phyloP scores from a whole-genome alignment of 1,139 yeast genomes.

The Candida frijolesensis region DNA sequence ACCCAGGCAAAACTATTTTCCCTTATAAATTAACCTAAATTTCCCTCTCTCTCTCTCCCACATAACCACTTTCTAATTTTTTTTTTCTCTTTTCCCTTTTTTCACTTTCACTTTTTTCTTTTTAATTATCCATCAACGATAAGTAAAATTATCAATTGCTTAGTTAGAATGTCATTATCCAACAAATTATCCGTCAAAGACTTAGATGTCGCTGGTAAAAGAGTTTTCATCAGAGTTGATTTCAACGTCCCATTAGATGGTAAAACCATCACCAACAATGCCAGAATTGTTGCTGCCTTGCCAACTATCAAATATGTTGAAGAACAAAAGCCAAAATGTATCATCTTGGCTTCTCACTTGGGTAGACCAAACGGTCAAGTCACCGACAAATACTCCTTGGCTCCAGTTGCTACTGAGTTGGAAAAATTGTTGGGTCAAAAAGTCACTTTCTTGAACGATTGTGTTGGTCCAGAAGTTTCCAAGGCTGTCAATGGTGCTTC shows the following conservation, averaged over 20 bases:
- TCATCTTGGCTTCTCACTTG: slow-evolving; percentile 90
- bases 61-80: background rate
- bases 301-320: slow-evolving; percentile 94
- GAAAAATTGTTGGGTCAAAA: slow-evolving; percentile 64
- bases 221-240: slow-evolving; percentile 96
- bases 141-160: slow-evolving; percentile 11
- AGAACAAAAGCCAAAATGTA: slow-evolving; percentile 86
- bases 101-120: background rate
- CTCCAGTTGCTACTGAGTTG: slow-evolving; percentile 90
- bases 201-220: slow-evolving; percentile 79
- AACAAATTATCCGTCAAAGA: slow-evolving; percentile 91
- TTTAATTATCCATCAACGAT: background rate
- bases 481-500: slow-evolving; percentile 68
- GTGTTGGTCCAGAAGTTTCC: slow-evolving; percentile 88
- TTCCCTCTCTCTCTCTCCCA: slow-evolving; percentile 1
- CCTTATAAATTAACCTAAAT: background rate
- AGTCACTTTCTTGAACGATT: slow-evolving; percentile 81
- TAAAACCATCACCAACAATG: slow-evolving; percentile 94
- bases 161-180: slow-evolving; percentile 73
- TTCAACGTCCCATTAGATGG: slow-evolving; percentile 98
- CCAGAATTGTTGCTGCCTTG: slow-evolving; percentile 96
- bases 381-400: slow-evolving; percentile 80
- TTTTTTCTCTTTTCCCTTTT: slow-evolving; percentile 1
- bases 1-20: background rate
- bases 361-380: slow-evolving; percentile 97